A percentile compares a stretch with the other conserved stretches of the same genome.
Evolutionary conservation across 1,284 basidiomycete genomes (phyloP).

Genomic region (Ganoderma leucocontextum): DNA sequence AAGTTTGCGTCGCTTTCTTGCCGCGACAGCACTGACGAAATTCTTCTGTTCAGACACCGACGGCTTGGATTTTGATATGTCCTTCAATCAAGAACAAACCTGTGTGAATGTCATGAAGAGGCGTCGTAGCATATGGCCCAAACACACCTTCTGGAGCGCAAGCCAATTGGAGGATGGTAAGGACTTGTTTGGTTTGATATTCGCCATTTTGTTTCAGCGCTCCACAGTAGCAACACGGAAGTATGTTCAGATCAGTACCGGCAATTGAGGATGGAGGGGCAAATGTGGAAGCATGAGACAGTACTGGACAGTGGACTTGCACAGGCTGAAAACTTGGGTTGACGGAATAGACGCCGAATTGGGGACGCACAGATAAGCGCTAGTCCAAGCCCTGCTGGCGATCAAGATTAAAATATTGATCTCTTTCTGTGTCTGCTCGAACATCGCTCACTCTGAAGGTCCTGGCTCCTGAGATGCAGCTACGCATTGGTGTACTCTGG

Average conservation of each 20-base stretch:
- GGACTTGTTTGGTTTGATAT: neutral
- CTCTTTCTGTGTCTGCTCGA: too few relatives aligned
- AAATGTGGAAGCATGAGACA: neutral
- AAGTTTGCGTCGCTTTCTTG: conserved; percentile 46
- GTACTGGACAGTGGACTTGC: too few relatives aligned
- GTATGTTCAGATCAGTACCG: neutral
- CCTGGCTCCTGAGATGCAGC: too few relatives aligned
- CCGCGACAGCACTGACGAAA: conserved; percentile 3
- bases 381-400: too few relatives aligned
- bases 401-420: too few relatives aligned
- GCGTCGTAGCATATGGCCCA: neutral
- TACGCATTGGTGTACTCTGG: too few relatives aligned
- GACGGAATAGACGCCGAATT: too few relatives aligned
- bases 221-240: neutral
- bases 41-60: neutral
- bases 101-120: neutral
- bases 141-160: conserved; percentile 53
- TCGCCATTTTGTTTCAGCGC: neutral
- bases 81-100: conserved; percentile 9
- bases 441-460: too few relatives aligned
- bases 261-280: neutral
- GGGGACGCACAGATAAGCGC: too few relatives aligned
- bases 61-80: neutral
- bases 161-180: conserved; percentile 60
- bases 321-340: too few relatives aligned